Conservation (phyloP, 78 protist species). For the Dictyostelium capitatum region DNA sequence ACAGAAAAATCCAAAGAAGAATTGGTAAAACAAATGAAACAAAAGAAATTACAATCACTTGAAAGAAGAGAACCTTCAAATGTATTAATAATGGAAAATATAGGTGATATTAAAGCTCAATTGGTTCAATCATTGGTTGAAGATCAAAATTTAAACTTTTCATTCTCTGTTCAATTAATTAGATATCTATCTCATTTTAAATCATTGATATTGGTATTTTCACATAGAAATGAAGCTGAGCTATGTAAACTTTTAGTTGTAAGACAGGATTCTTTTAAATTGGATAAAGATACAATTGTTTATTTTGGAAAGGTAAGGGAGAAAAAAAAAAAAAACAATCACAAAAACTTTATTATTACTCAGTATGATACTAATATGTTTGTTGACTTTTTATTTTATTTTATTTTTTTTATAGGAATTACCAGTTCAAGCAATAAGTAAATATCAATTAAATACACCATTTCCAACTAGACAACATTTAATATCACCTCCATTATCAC, state of each 20-base stretch:
- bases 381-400: not conserved
- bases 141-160: not conserved
- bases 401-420: slow-evolving; percentile 11
- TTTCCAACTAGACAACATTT: slow-evolving; percentile 60
- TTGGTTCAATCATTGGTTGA: not conserved
- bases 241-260: slow-evolving; percentile 44
- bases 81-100: slow-evolving; percentile 54
- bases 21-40: slow-evolving; percentile 5
- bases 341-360: too few species aligned
- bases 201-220: slow-evolving; percentile 45
- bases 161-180: slow-evolving; percentile 16
- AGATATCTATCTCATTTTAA: slow-evolving; percentile 26
- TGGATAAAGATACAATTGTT: not conserved
- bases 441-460: slow-evolving; percentile 60
- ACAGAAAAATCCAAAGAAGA: not conserved
- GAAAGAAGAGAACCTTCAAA: slow-evolving; percentile 40
- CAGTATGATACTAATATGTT: not conserved
- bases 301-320: slow-evolving; percentile 65
- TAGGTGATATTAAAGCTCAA: not conserved
- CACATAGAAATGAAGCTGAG: slow-evolving; percentile 43
- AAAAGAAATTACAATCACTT: slow-evolving; percentile 29
- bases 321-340: too few species aligned
- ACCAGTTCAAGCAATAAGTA: not conserved
- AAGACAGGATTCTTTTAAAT: slow-evolving; percentile 26
- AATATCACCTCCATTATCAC: slow-evolving; percentile 59